Base-by-base conservation (phyloP, 2,329 filamentous ascomycete species). In the Zasmidium angulare region DNA sequence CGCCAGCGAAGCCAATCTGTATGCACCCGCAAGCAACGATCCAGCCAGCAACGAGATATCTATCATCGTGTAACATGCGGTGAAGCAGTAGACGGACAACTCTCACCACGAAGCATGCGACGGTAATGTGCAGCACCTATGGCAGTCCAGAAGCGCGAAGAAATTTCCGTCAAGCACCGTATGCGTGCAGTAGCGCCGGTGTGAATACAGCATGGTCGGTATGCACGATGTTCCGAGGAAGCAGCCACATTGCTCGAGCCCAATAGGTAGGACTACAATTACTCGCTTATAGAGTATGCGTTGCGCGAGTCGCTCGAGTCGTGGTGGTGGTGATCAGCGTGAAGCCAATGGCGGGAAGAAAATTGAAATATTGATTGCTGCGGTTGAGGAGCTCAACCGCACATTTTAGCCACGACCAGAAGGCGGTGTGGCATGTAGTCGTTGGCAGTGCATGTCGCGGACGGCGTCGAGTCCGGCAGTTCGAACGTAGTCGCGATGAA, bases 121-220 rank as follows among this genome's bases (percentile, higher is more conserved):
- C 46, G 17, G 26, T 24, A 43, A 50, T 43, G 11, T n/a, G 20
- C 46, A 40, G 4, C 50, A 53, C 63, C 63, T 62, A 64, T 66
- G 43, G 49, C 14, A 36, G 29, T 19, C 29, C 53, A 11, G 47
- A 40, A 10, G 53, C 48, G 19, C 51, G 59, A 61, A 66, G 58
- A 66, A 43, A 62, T 61, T 65, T 63, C 43, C 43, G 17, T 58
- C 55, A 62, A 59, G 59, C 62, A 61, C 63, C 53, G 46, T 52
- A 36, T 46, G 21, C 20, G 19, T 60, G 61, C 63, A 65, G 63
- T 63, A 65, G 63, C 57, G 53, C 50, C 49, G 55, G 24, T 50
- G 46, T 50, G 53, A 54, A 53, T 53, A 54, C 50, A 63, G 51
- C 53, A 50, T 58, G 52, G 57, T 49, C 50, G 14, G 46, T 46